Evolutionary conservation across 805 yeast species (phyloP).

Genomic region (Nakazawaea siamensis): DNA sequence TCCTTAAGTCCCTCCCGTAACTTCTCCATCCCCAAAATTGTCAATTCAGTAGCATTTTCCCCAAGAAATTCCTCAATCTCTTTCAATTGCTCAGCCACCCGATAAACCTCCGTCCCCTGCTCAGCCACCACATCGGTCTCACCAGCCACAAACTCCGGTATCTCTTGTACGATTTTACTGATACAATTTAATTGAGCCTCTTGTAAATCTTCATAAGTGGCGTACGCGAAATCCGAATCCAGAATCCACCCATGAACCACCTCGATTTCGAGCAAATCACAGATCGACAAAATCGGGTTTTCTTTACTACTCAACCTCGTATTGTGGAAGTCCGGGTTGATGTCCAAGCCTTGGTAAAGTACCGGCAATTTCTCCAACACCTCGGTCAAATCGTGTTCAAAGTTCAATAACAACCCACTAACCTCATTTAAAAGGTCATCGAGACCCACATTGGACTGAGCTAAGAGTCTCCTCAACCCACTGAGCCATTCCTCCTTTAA

Average conservation of each 20-base stretch:
- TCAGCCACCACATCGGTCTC: background rate
- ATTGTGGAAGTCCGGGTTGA: conserved; percentile 60
- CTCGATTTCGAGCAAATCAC: conserved; percentile 15
- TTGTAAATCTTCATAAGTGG: conserved; percentile 4
- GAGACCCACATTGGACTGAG: conserved; percentile 19
- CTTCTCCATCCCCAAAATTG: conserved; percentile 51
- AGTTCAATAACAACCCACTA: conserved; percentile 34
- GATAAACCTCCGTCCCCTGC: too few relatives aligned
- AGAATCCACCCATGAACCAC: conserved; percentile 83
- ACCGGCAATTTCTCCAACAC: conserved; percentile 52
- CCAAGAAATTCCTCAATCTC: conserved; percentile 40
- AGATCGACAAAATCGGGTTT: conserved; percentile 13
- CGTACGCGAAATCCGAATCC: background rate
- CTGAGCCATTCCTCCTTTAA: conserved; percentile 10
- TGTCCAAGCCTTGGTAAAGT: conserved; percentile 60
- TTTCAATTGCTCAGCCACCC: conserved; percentile 8
- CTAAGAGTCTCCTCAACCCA: conserved; percentile 17
- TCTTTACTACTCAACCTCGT: conserved; percentile 12
- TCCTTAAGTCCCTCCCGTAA: conserved; percentile 33
- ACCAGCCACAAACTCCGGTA: background rate
- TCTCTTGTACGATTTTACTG: conserved; percentile 18
- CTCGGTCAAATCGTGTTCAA: conserved; percentile 26
- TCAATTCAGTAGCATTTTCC: conserved; percentile 66
- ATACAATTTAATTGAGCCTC: conserved; percentile 14
- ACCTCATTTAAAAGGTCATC: conserved; percentile 37